phyloP scores from a whole-genome alignment of 148 eudicot genomes.

The Limonium bicolor region DNA sequence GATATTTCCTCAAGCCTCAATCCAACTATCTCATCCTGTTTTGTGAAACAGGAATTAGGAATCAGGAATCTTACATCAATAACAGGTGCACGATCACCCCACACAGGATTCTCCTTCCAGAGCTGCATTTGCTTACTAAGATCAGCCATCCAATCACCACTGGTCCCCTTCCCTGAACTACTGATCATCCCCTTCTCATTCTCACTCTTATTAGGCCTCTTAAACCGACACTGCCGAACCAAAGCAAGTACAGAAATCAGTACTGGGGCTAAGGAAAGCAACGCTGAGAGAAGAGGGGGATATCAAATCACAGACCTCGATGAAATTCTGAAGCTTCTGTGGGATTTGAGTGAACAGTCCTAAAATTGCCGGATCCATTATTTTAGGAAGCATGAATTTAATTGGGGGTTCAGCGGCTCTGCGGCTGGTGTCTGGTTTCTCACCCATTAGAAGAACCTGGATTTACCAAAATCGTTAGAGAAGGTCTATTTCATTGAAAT shows the following conservation, averaged over 20 bases:
- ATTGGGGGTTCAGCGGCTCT: no score
- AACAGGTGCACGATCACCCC: slow-evolving; percentile 45
- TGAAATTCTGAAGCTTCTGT: slow-evolving; percentile 29
- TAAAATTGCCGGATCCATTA: slow-evolving; percentile 26
- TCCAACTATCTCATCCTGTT: no score
- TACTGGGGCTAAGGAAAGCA: background rate
- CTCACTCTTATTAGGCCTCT: slow-evolving; percentile 12
- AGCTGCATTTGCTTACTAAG: slow-evolving; percentile 64
- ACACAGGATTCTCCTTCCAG: slow-evolving; percentile 78
- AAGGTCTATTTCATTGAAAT: no score
- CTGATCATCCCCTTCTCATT: slow-evolving; percentile 9
- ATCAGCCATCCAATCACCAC: slow-evolving; percentile 28
- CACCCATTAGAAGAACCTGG: no score
- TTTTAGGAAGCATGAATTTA: no score
- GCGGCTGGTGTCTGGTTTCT: no score
- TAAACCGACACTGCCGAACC: slow-evolving; percentile 33
- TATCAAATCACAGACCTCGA: slow-evolving; percentile 27
- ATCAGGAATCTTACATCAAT: slow-evolving; percentile 75
- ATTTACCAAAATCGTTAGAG: no score
- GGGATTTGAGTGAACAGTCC: slow-evolving; percentile 32
- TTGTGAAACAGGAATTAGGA: no score
- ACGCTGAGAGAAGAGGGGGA: background rate
- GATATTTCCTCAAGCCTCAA: no score
- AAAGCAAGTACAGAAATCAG: background rate
- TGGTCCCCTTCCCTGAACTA: slow-evolving; percentile 15